Conservation (phyloP, 331 rosid species). For the Malus hybrid region DNA sequence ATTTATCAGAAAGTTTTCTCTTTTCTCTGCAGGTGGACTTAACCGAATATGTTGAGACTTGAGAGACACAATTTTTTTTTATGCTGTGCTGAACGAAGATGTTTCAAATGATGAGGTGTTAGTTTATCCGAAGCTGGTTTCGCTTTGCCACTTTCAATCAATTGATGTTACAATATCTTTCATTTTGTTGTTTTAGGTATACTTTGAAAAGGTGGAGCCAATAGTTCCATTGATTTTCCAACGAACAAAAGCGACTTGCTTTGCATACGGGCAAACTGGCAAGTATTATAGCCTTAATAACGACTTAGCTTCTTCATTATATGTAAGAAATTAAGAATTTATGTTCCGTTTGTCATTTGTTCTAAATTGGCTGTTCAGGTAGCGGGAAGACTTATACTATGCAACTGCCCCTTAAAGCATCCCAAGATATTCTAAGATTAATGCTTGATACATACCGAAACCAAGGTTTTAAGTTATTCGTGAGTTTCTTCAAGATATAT, state of each 20-base stretch:
- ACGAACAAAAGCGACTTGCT: conserved; percentile 80
- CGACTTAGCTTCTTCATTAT: not conserved
- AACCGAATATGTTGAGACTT: conserved; percentile 42
- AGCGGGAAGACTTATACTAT: conserved; percentile 83
- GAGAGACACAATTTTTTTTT: conserved; percentile 69
- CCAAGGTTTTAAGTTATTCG: conserved; percentile 62
- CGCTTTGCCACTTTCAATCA: conserved; percentile 2
- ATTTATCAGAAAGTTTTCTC: not conserved
- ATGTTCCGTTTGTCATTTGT: not conserved
- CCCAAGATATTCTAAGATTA: conserved; percentile 58
- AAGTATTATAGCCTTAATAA: conserved; percentile 10
- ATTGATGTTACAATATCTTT: conserved; percentile 12
- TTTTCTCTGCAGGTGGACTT: conserved; percentile 58
- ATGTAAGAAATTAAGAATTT: not conserved
- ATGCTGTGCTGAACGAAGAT: conserved; percentile 71
- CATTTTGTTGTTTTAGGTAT: conserved; percentile 36
- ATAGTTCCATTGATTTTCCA: conserved; percentile 69
- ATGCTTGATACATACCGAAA: conserved; percentile 55
- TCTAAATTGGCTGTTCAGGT: conserved; percentile 32
- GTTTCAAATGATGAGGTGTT: conserved; percentile 77
- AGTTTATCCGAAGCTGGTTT: conserved; percentile 20
- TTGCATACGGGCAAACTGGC: conserved; percentile 95
- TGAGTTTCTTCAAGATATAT: conserved; percentile 85
- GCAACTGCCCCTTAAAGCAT: conserved; percentile 85
- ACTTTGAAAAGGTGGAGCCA: conserved; percentile 76